A percentile compares a stretch with the other conserved stretches of the same genome.
phyloP scores from a whole-genome alignment of 192 early-diverging fungal species.

The Coemansia brasiliensis region DNA sequence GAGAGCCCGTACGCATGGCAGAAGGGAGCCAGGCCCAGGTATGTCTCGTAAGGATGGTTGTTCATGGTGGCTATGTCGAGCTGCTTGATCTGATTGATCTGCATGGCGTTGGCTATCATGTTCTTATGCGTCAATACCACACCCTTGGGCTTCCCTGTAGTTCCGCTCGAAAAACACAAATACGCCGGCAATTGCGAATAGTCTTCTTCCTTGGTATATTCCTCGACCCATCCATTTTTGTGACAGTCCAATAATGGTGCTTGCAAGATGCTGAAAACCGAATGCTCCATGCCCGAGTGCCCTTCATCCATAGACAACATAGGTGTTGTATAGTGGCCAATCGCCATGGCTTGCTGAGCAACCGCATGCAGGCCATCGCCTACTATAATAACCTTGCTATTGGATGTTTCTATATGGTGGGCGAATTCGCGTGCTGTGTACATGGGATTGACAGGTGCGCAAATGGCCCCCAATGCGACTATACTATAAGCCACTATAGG shows the following conservation, averaged over 20 bases:
- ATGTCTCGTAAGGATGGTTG: slow-evolving; percentile 43
- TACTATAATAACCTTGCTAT: slow-evolving; percentile 67
- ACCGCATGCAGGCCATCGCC: slow-evolving; percentile 36
- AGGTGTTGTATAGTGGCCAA: slow-evolving; percentile 28
- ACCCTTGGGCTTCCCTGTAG: slow-evolving; percentile 69
- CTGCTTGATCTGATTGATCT: slow-evolving; percentile 47
- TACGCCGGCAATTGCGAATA: slow-evolving; percentile 53
- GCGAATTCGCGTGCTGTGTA: slow-evolving; percentile 80
- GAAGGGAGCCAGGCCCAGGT: slow-evolving; percentile 63
- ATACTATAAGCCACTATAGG: slow-evolving; percentile 66
- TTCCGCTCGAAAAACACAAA: slow-evolving; percentile 72
- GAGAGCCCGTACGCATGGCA: slow-evolving; percentile 73
- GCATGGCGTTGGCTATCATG: slow-evolving; percentile 65
- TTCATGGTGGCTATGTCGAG: slow-evolving; percentile 44
- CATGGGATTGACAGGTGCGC: slow-evolving; percentile 76
- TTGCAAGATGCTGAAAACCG: slow-evolving; percentile 14
- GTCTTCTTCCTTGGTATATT: slow-evolving; percentile 3
- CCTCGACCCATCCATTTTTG: slow-evolving; percentile 3
- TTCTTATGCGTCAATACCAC: slow-evolving; percentile 68
- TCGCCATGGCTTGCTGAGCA: slow-evolving; percentile 17
- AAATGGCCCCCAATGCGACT: slow-evolving; percentile 62
- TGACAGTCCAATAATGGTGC: not conserved
- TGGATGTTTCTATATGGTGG: slow-evolving; percentile 73
- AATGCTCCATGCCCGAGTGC: not conserved
- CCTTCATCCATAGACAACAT: slow-evolving; percentile 44